Conservation (phyloP, 257 asterid genomes). For the Lavandula angustifolia region DNA sequence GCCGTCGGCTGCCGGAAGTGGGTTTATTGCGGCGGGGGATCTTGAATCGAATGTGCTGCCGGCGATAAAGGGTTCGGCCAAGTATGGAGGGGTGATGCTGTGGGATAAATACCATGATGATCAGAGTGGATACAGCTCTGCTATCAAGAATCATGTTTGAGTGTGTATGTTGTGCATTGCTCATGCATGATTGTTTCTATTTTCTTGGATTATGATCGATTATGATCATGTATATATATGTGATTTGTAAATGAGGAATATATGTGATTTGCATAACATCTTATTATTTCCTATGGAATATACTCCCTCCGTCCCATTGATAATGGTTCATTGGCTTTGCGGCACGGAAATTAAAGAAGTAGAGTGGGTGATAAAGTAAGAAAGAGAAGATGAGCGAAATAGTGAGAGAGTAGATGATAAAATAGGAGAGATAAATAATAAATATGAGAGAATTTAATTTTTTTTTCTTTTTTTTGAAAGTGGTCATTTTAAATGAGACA, state of each 20-base stretch:
- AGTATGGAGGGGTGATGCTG: conserved; percentile 42
- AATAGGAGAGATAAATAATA: too few species aligned
- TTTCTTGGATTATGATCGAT: not conserved
- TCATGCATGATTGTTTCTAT: not conserved
- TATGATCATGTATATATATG: not conserved
- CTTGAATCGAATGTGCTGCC: conserved; percentile 34
- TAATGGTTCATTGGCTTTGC: too few species aligned
- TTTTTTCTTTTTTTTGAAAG: too few species aligned
- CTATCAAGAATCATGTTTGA: conserved; percentile 32
- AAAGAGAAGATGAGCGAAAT: too few species aligned
- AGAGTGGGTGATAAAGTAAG: too few species aligned
- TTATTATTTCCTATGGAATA: too few species aligned
- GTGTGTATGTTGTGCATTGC: not conserved
- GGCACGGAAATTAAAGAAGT: too few species aligned
- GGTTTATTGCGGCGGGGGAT: conserved; percentile 13
- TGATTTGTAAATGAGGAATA: not conserved
- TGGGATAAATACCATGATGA: conserved; percentile 38
- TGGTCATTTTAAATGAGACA: too few species aligned
- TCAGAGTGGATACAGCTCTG: conserved; percentile 33
- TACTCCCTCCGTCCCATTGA: too few species aligned
- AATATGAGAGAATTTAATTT: too few species aligned
- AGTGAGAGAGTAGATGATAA: too few species aligned
- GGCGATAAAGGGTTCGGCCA: conserved; percentile 30
- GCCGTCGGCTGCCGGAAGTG: conserved; percentile 3
- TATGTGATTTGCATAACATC: too few species aligned